Conservation (phyloP, 768 basidiomycete genomes). For the Rhodotorula toruloides region DNA sequence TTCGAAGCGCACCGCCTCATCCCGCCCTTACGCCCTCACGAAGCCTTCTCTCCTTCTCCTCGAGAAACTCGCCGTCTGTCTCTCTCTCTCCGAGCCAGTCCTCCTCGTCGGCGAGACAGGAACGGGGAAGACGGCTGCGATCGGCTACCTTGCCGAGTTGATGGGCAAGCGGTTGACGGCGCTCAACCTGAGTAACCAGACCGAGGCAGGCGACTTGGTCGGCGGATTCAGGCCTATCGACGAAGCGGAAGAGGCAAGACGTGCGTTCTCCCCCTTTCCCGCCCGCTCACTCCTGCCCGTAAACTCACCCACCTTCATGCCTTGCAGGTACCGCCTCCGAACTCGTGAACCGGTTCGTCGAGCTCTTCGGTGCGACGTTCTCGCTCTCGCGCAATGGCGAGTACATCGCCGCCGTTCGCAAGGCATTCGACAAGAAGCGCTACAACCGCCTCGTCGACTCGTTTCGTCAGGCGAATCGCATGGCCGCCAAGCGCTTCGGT, state of each 20-base stretch:
- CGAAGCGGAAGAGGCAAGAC: conserved; percentile 50
- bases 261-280: conserved; percentile 18
- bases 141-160: conserved; percentile 78
- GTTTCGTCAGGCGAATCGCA: conserved; percentile 56
- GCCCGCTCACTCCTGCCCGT: neutral
- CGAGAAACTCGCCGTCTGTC: conserved; percentile 69
- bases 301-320: neutral
- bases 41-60: conserved; percentile 73
- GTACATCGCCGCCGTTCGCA: conserved; percentile 73
- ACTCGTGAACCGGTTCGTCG: conserved; percentile 57
- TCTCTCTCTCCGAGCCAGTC: conserved; percentile 71
- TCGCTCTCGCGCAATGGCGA: conserved; percentile 82
- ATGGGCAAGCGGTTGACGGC: conserved; percentile 72
- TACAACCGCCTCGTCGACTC: conserved; percentile 79
- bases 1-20: conserved; percentile 43
- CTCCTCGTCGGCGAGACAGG: conserved; percentile 95
- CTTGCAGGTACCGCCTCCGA: conserved; percentile 27
- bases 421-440: conserved; percentile 70
- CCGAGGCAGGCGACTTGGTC: conserved; percentile 85
- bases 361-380: conserved; percentile 77
- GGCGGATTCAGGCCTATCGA: conserved; percentile 97
- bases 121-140: conserved; percentile 93
- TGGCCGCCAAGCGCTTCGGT: conserved; percentile 63
- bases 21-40: conserved; percentile 79
- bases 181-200: conserved; percentile 91